Base-by-base conservation (phyloP, 345 rosid genomes). In the Salix caprea region DNA sequence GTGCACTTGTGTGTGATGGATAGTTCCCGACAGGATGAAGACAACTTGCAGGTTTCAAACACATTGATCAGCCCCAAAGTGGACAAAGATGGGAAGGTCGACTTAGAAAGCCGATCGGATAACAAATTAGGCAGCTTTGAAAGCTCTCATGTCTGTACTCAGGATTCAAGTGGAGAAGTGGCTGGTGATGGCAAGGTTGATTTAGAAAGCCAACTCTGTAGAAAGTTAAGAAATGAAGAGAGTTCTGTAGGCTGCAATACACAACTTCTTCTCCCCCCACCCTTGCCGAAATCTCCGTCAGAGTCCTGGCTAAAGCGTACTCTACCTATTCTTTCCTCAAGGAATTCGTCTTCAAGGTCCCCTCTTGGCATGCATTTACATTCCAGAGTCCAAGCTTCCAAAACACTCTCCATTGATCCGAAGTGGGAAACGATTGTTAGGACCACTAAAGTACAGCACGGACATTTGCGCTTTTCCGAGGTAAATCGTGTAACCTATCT, bases 301-400 rank as follows among this genome's bases (percentile, higher is more conserved):
- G 97, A 95, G 76, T 93, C 99, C 34, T 95, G 99, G 99, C 78
- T 95, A 72, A 87, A 66, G 79, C 91, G 92, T 52, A 80, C 97
- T 1, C 77, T 95, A 74, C 94, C 93, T 60, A 75, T 86, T 30
- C 82, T 90, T 52, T 81, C 91, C 30, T 71, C 87, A 36, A 89
- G 85, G 82, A 88, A 81, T 60, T 73, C 89, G 48, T 75, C 88
- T 65, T 60, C 87, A 67, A 78, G 77, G 75, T 79, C 88, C 64
- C 70, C 84, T 71, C 70, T 81, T 37, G 88, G 78, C 6, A 67
- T 64, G 52, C 79, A 67, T 34, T 68, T 67, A 69, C 18, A 74
- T 71, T 74, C 76, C 19, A 81, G 82, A 84, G 28, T 65, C 76
- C 78, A 81, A 52, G 79, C 80, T 72, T 68, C 78, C 79, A 83